Evolutionary conservation across 2,329 filamentous ascomycete species (phyloP), one percentile per base, ranked within the genome.

Genomic region (Ampelomyces quisqualis): DNA sequence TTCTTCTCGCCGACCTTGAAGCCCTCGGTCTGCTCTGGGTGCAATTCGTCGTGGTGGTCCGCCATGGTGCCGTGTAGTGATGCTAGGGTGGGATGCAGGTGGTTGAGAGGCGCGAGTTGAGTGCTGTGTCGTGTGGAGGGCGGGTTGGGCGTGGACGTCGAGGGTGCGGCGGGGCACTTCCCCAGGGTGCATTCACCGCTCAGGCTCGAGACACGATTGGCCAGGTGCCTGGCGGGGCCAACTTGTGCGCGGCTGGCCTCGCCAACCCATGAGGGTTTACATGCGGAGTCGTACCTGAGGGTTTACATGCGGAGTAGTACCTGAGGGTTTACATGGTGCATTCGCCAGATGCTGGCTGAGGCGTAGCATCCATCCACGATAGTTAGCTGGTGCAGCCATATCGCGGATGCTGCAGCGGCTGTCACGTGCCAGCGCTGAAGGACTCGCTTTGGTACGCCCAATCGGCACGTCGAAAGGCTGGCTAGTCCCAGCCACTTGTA

Each of bases 1-100:
- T 97, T 95, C 85, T 96, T 96, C 81, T 96, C 89, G 57, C 89
- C 90, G 67, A 96, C 86, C 82, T 94, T 96, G 85, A 96, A 97
- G 69, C 91, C 91, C 74, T 90, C 85, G 55, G 90, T 96, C 75
- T 85, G 80, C 76, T 93, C 87, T 52, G 89, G 85, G 71, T 86
- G 77, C 57, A 91, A 82, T 64, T 97, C 91, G 49, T 95, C 89
- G 9, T 88, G 80, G 53, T 73, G 61, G 30, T 68, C 62, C 41
- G 60, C 53, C 62, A 66, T 66, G 45, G 33, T 50, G 53, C 46
- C 40, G 43, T 37, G 23, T 27, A 28, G 13, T 18, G 33, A 28
- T 31, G 18, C 22, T 37, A 20, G 29, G 31, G 31, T 38, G 35
- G 35, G 34, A 38, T 34, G 20, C n/a, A 22, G 30, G 14, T 19